Evolutionary conservation across 768 basidiomycete genomes (phyloP).

Genomic region (Naematelia aurantialba): DNA sequence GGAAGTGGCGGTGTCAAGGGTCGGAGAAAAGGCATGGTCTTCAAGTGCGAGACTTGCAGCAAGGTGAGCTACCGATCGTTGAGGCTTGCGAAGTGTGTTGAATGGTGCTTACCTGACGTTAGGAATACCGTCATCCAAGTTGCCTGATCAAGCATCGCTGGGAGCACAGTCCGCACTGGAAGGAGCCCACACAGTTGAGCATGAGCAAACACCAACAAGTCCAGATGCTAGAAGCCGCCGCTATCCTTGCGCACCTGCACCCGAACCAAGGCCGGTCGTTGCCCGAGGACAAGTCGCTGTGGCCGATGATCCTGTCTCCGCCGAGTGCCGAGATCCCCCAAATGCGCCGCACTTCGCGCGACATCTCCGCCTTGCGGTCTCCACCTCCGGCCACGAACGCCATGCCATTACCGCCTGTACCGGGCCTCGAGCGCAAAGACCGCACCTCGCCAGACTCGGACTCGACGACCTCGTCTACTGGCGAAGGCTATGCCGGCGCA

Average conservation of each 20-base stretch:
- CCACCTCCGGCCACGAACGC: conserved; percentile 30
- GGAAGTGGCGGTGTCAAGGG: conserved; percentile 50
- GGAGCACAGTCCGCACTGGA: conserved; percentile 97
- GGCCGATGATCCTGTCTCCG: conserved; percentile 57
- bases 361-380: conserved; percentile 31
- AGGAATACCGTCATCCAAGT: conserved; percentile 67
- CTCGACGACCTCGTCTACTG: conserved; percentile 44
- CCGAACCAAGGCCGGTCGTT: conserved; percentile 68
- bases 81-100: not conserved
- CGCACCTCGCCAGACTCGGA: conserved; percentile 35
- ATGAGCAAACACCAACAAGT: conserved; percentile 97
- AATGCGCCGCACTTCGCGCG: conserved; percentile 23
- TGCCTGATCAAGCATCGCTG: conserved; percentile 97
- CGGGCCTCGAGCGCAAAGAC: conserved; percentile 27
- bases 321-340: conserved; percentile 14
- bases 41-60: conserved; percentile 88
- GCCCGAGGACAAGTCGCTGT: conserved; percentile 88
- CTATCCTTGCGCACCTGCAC: conserved; percentile 84
- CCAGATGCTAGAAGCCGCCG: conserved; percentile 91
- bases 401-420: conserved; percentile 36
- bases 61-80: conserved; percentile 60
- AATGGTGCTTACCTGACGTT: conserved; percentile 5
- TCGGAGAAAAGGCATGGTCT: conserved; percentile 79
- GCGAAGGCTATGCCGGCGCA: conserved; percentile 15
- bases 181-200: conserved; percentile 81